Evolutionary conservation across 148 eudicot genomes (phyloP).

Genomic region (Rhododendron kiyosumense): DNA sequence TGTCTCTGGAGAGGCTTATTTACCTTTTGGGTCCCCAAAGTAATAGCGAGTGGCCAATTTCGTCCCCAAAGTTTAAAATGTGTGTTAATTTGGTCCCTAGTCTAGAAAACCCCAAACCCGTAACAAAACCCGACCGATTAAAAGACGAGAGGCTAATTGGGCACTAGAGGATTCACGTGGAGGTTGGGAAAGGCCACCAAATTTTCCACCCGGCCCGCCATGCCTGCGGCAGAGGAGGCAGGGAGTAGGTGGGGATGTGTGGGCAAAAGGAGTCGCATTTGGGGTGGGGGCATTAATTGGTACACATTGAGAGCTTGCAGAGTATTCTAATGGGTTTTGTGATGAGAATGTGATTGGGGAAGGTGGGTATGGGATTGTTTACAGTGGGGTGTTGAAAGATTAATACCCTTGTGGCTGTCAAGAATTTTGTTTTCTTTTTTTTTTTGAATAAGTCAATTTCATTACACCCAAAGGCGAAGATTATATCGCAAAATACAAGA

Average conservation of each 20-base stretch:
- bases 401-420: conserved; percentile 53
- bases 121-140: too few relatives aligned
- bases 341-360: conserved; percentile 90
- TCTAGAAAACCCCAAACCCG: too few relatives aligned
- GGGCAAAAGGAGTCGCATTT: conserved; percentile 68
- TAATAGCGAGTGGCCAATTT: too few relatives aligned
- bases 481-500: too few relatives aligned
- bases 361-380: conserved; percentile 94
- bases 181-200: conserved; percentile 23
- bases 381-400: conserved; percentile 49
- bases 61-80: too few relatives aligned
- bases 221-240: too few relatives aligned
- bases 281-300: conserved; percentile 87
- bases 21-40: too few relatives aligned
- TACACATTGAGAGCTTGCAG: conserved; percentile 76
- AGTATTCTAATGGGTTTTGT: conserved; percentile 49
- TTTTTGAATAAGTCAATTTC: too few relatives aligned
- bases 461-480: too few relatives aligned
- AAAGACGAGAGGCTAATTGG: conserved; percentile 22
- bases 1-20: background rate
- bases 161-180: conserved; percentile 42
- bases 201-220: too few relatives aligned
- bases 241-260: conserved; percentile 17
- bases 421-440: conserved; percentile 34
- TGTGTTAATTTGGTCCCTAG: too few relatives aligned